phyloP scores from a whole-genome alignment of 106 monocot genomes.

The Agapanthus africanus region DNA sequence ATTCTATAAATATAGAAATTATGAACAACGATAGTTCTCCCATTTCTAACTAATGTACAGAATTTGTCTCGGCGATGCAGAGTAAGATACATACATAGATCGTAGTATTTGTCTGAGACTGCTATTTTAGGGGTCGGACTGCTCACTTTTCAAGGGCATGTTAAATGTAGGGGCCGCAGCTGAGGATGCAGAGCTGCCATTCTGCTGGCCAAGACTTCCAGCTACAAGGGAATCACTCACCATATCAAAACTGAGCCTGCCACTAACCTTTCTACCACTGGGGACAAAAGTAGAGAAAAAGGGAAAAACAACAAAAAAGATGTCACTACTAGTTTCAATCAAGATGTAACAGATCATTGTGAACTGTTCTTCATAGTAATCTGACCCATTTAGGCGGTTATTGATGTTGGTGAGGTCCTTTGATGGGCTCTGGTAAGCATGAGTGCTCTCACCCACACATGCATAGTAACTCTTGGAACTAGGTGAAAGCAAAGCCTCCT shows the following conservation, averaged over 20 bases:
- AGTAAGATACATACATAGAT: slow-evolving; percentile 11
- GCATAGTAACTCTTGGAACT: slow-evolving; percentile 97
- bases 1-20: not conserved
- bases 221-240: slow-evolving; percentile 84
- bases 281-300: not conserved
- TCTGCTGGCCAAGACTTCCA: slow-evolving; percentile 52
- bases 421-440: slow-evolving; percentile 91
- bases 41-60: too few relatives aligned
- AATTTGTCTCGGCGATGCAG: slow-evolving; percentile 25
- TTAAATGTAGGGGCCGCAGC: slow-evolving; percentile 12
- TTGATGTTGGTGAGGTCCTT: slow-evolving; percentile 86
- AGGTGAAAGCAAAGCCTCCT: slow-evolving; percentile 82
- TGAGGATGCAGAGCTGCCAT: too few relatives aligned
- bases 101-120: not conserved
- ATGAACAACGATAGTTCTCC: too few relatives aligned
- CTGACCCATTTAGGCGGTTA: slow-evolving; percentile 67
- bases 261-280: slow-evolving; percentile 50
- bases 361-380: not conserved
- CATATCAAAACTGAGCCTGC: slow-evolving; percentile 72
- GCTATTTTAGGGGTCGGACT: slow-evolving; percentile 6
- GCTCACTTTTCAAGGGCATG: slow-evolving; percentile 4
- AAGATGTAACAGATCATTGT: not conserved
- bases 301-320: not conserved
- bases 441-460: slow-evolving; percentile 93
- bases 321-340: not conserved